Conservation (phyloP, 441 rosid species). For the Pelargonium cotyledonis region DNA sequence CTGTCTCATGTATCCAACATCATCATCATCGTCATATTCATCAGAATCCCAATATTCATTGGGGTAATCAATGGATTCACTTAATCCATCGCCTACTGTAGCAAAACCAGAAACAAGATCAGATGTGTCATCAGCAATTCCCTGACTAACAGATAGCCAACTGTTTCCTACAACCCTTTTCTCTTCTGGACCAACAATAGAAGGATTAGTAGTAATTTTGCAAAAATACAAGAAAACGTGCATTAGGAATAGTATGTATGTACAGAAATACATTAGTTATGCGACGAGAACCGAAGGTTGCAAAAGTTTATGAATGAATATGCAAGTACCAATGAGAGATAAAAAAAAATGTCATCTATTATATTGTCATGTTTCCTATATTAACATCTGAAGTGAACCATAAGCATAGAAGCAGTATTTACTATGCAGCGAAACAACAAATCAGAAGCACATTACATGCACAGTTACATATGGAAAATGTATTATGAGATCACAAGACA, state of each 20-base stretch:
- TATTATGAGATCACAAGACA: neutral
- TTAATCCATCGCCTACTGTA: conserved; percentile 87
- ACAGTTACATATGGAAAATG: neutral
- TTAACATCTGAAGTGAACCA: neutral
- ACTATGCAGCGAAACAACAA: neutral
- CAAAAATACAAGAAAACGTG: conserved; percentile 10
- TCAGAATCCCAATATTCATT: conserved; percentile 99
- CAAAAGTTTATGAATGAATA: neutral
- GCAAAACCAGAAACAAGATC: conserved; percentile 98
- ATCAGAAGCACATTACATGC: neutral
- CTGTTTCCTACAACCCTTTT: conserved; percentile 76
- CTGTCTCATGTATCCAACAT: conserved; percentile 94
- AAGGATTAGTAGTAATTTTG: conserved; percentile 3
- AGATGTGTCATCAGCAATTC: conserved; percentile 87
- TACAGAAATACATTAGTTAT: neutral
- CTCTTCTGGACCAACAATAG: conserved; percentile 33
- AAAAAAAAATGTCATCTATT: neutral
- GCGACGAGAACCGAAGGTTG: neutral
- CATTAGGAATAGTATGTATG: neutral
- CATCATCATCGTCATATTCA: conserved; percentile 93
- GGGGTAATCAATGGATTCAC: conserved; percentile 81
- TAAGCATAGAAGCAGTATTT: neutral
- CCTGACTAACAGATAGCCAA: conserved; percentile 96
- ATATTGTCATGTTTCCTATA: neutral
- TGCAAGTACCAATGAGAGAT: neutral